Conservation (phyloP, 495 filamentous ascomycete species). For the Clavariopsis aquatica region DNA sequence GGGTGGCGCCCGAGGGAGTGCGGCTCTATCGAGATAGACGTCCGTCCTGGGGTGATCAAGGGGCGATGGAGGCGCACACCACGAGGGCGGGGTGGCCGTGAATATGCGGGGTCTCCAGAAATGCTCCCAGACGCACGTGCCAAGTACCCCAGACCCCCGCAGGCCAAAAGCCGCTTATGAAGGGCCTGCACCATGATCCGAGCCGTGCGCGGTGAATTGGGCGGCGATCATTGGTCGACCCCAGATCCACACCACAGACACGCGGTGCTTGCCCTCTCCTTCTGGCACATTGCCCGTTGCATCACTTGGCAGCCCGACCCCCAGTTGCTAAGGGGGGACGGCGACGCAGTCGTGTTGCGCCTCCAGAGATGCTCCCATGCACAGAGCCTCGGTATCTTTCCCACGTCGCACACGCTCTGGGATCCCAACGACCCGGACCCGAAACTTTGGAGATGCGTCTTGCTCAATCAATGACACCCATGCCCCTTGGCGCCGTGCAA, state of each 20-base stretch:
- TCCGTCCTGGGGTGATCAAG: not conserved
- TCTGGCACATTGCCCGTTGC: not conserved
- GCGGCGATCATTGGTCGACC: not conserved
- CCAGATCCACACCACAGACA: not conserved
- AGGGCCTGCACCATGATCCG: not conserved
- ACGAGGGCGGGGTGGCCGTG: not conserved
- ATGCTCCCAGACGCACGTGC: not conserved
- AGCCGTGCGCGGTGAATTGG: not conserved
- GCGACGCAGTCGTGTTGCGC: not conserved
- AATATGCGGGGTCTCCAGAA: not conserved
- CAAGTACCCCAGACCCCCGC: not conserved
- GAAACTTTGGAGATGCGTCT: not conserved
- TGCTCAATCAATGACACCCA: not conserved
- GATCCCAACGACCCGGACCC: not conserved
- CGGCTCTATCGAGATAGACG: not conserved
- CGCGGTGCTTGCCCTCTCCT: not conserved
- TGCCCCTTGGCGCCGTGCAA: not conserved
- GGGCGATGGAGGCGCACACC: not conserved
- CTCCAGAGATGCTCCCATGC: not conserved
- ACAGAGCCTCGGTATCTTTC: not conserved
- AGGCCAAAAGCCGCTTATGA: not conserved
- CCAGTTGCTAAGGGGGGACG: not conserved
- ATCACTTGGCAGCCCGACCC: not conserved
- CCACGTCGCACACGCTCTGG: not conserved
- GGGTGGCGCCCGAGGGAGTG: not conserved